Evolutionary conservation across 2,329 filamentous ascomycete genomes (phyloP).

Genomic region (Dactylellina cionopaga): DNA sequence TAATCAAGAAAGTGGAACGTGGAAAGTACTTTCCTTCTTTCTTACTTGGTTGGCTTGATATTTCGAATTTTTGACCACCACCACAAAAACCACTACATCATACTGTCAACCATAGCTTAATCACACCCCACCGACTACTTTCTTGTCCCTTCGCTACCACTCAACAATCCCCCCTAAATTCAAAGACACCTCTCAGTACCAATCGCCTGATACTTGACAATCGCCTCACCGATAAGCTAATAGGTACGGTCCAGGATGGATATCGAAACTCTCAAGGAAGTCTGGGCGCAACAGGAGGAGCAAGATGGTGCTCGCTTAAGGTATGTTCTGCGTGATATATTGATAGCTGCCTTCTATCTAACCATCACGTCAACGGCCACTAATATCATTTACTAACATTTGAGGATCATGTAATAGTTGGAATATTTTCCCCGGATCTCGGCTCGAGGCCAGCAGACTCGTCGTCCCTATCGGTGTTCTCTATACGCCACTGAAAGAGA

Average conservation of each 20-base stretch:
- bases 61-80: background rate
- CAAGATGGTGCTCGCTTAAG: conserved; percentile 54
- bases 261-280: conserved; percentile 50
- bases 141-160: conserved; percentile 15
- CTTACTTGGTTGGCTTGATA: background rate
- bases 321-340: conserved; percentile 33
- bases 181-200: background rate
- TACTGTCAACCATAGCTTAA: conserved; percentile 20
- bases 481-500: conserved; percentile 96
- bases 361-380: background rate
- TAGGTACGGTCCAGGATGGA: conserved; percentile 41
- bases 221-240: conserved; percentile 34
- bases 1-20: background rate
- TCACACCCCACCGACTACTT: conserved; percentile 35
- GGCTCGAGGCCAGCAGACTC: conserved; percentile 95
- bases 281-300: conserved; percentile 48
- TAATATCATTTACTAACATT: conserved; percentile 1
- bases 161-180: background rate
- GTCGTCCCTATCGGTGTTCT: conserved; percentile 96
- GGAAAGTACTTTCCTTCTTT: background rate
- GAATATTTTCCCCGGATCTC: conserved; percentile 98
- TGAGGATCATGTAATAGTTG: conserved; percentile 67
- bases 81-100: conserved; percentile 18
- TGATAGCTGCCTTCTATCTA: background rate
- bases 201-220: conserved; percentile 30